Conservation (phyloP, 371 early-diverging fungal genomes). For the Chytridiales sp. region DNA sequence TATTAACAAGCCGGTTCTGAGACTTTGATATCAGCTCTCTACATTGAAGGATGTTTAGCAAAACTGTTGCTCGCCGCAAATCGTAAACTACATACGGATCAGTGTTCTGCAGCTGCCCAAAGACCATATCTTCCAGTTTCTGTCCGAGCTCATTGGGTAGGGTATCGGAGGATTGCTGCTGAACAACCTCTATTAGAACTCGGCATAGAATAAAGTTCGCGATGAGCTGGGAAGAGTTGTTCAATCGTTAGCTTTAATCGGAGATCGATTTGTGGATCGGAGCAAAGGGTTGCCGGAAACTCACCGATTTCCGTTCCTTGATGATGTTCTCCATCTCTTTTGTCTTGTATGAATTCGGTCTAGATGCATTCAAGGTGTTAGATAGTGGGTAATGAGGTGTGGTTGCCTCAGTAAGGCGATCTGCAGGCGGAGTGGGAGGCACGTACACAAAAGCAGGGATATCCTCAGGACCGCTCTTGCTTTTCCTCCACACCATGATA, state of each 20-base stretch:
- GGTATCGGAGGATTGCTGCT: slow-evolving; percentile 66
- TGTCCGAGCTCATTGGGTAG: slow-evolving; percentile 83
- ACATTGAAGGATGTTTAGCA: slow-evolving; percentile 1
- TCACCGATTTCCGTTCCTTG: slow-evolving; percentile 54
- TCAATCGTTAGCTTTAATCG: neutral
- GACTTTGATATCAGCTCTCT: slow-evolving; percentile 74
- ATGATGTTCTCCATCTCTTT: slow-evolving; percentile 47
- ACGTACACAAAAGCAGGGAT: slow-evolving; percentile 3
- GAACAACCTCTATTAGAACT: slow-evolving; percentile 80
- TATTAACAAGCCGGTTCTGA: slow-evolving; percentile 80
- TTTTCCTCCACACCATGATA: slow-evolving; percentile 86
- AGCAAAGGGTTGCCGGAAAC: slow-evolving; percentile 5
- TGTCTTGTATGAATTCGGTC: no score
- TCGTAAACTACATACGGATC: slow-evolving; percentile 71
- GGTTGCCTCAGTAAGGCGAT: no score
- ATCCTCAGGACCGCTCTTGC: slow-evolving; percentile 59
- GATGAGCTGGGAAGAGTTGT: slow-evolving; percentile 57
- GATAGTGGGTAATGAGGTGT: no score
- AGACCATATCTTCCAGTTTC: slow-evolving; percentile 88
- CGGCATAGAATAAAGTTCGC: slow-evolving; percentile 89
- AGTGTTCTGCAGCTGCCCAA: slow-evolving; percentile 80
- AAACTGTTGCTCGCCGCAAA: neutral
- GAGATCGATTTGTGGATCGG: slow-evolving; percentile 7
- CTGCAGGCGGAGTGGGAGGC: no score
- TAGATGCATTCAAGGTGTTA: no score